A percentile compares a stretch with the other conserved stretches of the same genome.
Evolutionary conservation across 1,284 basidiomycete genomes (phyloP).

Genomic region (Xerocomus minutiporus): DNA sequence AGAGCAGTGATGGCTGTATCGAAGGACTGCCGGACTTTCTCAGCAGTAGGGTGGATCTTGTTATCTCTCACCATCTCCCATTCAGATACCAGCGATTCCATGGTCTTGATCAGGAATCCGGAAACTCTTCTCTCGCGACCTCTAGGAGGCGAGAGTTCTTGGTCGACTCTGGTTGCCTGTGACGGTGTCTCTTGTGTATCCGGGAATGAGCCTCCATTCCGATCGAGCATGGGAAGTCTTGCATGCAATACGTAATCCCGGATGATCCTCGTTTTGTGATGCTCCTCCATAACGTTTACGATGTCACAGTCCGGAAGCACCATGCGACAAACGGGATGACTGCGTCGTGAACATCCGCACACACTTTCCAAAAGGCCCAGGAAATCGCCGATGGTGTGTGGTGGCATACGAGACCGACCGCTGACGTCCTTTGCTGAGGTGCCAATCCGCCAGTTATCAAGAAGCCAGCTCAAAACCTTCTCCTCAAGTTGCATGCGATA

Average conservation of each 20-base stretch:
- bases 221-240: constrained; percentile 46
- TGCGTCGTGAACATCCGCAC: constrained; percentile 49
- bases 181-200: constrained; percentile 7
- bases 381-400: constrained; percentile 57
- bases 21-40: constrained; percentile 59
- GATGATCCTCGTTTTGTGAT: constrained; percentile 54
- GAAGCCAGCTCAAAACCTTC: constrained; percentile 78
- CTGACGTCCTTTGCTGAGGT: constrained; percentile 31
- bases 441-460: constrained; percentile 66
- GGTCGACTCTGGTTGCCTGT: constrained; percentile 13
- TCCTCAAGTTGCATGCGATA: constrained; percentile 81
- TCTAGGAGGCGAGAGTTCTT: constrained; percentile 40
- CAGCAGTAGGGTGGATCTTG: constrained; percentile 45
- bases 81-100: constrained; percentile 49
- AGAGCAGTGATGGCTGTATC: constrained; percentile 66
- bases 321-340: constrained; percentile 43
- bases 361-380: constrained; percentile 60
- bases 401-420: constrained; percentile 42
- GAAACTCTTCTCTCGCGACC: constrained; percentile 65
- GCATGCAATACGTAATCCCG: constrained; percentile 68
- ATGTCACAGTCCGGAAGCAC: constrained; percentile 65
- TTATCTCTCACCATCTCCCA: constrained; percentile 44
- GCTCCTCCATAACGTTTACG: constrained; percentile 55
- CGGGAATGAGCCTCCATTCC: constrained; percentile 1
- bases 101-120: constrained; percentile 52